These are phyloP conservation scores for Hypoxylon sp. DNA, from an alignment of 2,329 filamentous ascomycete genomes.

Conservation along the genomic window DNA sequence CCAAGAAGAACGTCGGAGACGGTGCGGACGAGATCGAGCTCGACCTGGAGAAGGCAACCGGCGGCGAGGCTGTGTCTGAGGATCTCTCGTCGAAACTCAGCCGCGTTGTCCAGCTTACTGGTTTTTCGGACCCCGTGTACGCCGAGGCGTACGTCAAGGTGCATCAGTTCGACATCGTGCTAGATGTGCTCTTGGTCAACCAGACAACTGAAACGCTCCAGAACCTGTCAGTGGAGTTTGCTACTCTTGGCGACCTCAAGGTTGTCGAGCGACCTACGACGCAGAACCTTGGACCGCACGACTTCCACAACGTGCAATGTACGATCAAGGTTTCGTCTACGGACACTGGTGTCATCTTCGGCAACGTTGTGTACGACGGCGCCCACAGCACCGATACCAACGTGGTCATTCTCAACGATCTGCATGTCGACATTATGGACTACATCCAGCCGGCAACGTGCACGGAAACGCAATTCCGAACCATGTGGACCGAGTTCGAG, in stretches of 20 bases:
- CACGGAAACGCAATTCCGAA: slow-evolving; percentile 97
- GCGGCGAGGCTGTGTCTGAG: slow-evolving; percentile 82
- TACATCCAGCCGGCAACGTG: slow-evolving; percentile 98
- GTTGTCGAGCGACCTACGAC: slow-evolving; percentile 96
- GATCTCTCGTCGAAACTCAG: slow-evolving; percentile 93
- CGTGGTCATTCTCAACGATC: slow-evolving; percentile 96
- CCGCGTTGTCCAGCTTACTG: slow-evolving; percentile 94
- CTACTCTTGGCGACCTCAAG: slow-evolving; percentile 96
- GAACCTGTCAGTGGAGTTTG: slow-evolving; percentile 97
- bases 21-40: slow-evolving; percentile 85
- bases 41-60: slow-evolving; percentile 92
- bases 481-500: slow-evolving; percentile 99
- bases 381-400: slow-evolving; percentile 91
- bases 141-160: slow-evolving; percentile 99
- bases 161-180: slow-evolving; percentile 97
- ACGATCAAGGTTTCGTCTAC: slow-evolving; percentile 99
- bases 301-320: slow-evolving; percentile 97
- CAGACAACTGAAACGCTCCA: slow-evolving; percentile 96
- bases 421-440: slow-evolving; percentile 99
- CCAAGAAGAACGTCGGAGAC: slow-evolving; percentile 86
- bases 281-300: slow-evolving; percentile 92
- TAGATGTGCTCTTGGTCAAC: slow-evolving; percentile 96
- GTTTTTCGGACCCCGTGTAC: slow-evolving; percentile 97
- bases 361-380: slow-evolving; percentile 97
- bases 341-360: slow-evolving; percentile 97